Evolutionary conservation across 139 green algal species (phyloP).

Genomic region (Tetradesmus lagerheimii): DNA sequence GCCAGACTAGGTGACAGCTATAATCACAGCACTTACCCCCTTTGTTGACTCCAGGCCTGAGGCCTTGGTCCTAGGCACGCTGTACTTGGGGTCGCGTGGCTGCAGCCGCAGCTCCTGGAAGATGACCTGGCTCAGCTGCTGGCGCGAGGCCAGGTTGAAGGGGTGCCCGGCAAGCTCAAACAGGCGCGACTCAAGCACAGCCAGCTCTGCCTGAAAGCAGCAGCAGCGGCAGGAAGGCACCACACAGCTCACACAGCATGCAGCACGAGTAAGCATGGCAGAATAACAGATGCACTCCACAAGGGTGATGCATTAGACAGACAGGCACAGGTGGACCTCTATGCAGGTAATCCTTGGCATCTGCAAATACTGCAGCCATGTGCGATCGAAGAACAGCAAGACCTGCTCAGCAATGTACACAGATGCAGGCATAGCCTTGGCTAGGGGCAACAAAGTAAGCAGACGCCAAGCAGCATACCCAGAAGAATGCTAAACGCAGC

Average conservation of each 20-base stretch:
- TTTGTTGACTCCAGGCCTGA: slow-evolving; percentile 9
- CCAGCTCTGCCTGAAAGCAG: not conserved
- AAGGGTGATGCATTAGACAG: no score
- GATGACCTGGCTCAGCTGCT: slow-evolving; percentile 9
- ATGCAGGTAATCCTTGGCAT: no score
- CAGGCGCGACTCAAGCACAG: not conserved
- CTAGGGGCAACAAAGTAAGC: no score
- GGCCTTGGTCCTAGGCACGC: not conserved
- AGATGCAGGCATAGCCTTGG: no score
- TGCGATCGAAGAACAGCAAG: no score
- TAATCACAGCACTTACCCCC: not conserved
- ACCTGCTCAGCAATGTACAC: no score
- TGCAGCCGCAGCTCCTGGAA: slow-evolving; percentile 18
- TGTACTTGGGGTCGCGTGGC: not conserved
- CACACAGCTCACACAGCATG: not conserved
- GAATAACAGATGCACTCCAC: not conserved
- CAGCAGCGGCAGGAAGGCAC: not conserved
- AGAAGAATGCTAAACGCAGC: no score
- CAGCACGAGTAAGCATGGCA: not conserved
- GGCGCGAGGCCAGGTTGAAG: not conserved
- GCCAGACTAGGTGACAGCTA: no score
- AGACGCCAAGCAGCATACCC: no score
- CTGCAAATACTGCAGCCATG: no score
- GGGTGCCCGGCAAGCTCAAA: not conserved
- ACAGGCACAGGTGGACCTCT: no score